Conservation (phyloP, 257 asterid species). For the Plantago ovata region DNA sequence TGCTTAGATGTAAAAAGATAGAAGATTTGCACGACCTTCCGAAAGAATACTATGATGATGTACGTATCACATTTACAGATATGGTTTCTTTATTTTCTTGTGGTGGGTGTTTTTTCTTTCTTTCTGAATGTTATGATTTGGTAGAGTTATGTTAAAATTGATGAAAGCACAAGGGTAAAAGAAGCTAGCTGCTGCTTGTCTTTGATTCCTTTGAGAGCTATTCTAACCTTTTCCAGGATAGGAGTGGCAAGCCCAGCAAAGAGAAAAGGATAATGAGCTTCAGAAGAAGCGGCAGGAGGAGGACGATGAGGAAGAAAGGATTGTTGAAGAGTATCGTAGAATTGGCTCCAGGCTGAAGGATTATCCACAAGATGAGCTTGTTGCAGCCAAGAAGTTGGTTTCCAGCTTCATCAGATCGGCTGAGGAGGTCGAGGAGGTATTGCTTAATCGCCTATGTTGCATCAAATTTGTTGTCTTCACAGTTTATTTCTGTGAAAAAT, state of each 20-base stretch:
- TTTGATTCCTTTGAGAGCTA: slow-evolving; percentile 10
- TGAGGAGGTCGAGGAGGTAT: slow-evolving; percentile 95
- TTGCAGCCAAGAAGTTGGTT: slow-evolving; percentile 78
- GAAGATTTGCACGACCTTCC: slow-evolving; percentile 73
- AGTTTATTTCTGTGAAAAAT: neutral
- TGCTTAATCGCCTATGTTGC: slow-evolving; percentile 1
- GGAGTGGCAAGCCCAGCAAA: slow-evolving; percentile 98
- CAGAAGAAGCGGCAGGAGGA: slow-evolving; percentile 56
- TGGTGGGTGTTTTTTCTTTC: neutral
- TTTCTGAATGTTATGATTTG: neutral
- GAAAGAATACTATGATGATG: slow-evolving; percentile 81
- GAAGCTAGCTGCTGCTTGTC: neutral
- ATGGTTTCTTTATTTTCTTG: neutral
- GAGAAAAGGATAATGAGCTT: slow-evolving; percentile 86
- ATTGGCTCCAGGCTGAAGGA: slow-evolving; percentile 55
- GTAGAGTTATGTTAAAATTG: neutral
- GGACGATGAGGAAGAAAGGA: slow-evolving; percentile 80
- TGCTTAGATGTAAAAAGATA: slow-evolving; percentile 46
- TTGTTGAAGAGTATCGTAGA: slow-evolving; percentile 76
- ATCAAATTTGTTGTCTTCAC: neutral
- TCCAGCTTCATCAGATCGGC: slow-evolving; percentile 84
- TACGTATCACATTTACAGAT: slow-evolving; percentile 24
- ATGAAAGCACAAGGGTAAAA: neutral
- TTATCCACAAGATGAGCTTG: slow-evolving; percentile 72
- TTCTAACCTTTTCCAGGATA: slow-evolving; percentile 35